Evolutionary conservation across 2,329 filamentous ascomycete species (phyloP).

Genomic region (Colletotrichum ledebouriae): DNA sequence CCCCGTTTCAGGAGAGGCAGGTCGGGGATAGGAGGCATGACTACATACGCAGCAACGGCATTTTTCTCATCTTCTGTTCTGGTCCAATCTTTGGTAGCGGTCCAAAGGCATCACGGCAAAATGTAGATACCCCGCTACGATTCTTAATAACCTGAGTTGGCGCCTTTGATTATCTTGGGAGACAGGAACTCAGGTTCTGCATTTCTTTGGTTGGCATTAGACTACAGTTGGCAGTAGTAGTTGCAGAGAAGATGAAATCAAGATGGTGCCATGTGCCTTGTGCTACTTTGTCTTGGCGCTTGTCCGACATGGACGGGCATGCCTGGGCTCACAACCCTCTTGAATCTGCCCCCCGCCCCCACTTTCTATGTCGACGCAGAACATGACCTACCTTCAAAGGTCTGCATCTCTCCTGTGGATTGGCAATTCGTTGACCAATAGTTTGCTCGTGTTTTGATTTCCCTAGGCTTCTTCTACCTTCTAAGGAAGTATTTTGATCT

Average conservation of each 20-base stretch:
- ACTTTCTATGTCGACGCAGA: too few species aligned
- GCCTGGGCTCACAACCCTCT: too few species aligned
- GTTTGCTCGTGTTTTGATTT: too few species aligned
- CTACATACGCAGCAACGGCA: conserved; percentile 24
- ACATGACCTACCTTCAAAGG: too few species aligned
- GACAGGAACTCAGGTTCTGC: conserved; percentile 2
- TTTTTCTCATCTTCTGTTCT: conserved; percentile 12
- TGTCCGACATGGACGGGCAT: too few species aligned
- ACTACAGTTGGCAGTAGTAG: conserved; percentile 11
- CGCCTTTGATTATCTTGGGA: conserved; percentile 19
- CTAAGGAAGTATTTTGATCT: too few species aligned
- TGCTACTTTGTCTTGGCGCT: too few species aligned
- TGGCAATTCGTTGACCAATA: too few species aligned
- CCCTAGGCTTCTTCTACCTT: too few species aligned
- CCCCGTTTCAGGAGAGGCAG: background rate
- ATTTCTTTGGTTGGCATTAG: conserved; percentile 14
- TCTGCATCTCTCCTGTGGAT: too few species aligned
- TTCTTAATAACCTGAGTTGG: conserved; percentile 16
- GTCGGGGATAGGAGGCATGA: conserved; percentile 11
- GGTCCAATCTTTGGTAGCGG: conserved; percentile 17
- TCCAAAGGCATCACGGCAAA: conserved; percentile 26
- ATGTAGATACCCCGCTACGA: conserved; percentile 34
- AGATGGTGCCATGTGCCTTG: too few species aligned
- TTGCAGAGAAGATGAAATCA: background rate
- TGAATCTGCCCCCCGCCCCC: too few species aligned